Percentiles rank a stretch among this genome's conserved stretches.
These are phyloP conservation scores for Moelleriella libera DNA, from an alignment of 2,329 filamentous ascomycete genomes.

Conservation along the genomic window DNA sequence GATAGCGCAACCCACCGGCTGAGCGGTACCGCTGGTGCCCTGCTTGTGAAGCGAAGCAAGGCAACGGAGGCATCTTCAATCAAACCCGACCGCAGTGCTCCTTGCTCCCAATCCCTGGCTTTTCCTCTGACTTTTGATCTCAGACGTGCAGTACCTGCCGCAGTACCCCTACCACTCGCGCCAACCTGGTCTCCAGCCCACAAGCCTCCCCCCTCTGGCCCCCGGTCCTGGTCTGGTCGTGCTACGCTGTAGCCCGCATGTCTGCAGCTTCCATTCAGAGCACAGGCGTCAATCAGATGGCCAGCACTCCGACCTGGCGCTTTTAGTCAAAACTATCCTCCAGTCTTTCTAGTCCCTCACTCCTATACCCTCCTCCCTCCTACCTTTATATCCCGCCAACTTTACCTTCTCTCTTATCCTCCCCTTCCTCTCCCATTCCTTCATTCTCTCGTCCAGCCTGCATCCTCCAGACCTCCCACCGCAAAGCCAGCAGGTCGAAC, in stretches of 20 bases:
- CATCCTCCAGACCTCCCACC: slow-evolving; percentile 28
- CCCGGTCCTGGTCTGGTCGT: not conserved
- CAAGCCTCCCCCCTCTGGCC: not conserved
- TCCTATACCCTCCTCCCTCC: slow-evolving; percentile 34
- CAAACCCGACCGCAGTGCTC: not conserved
- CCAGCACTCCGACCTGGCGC: slow-evolving; percentile 5
- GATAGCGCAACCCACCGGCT: not conserved
- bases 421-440: slow-evolving; percentile 30
- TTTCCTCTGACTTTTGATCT: not conserved
- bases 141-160: no score
- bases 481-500: slow-evolving; percentile 18
- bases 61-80: not conserved
- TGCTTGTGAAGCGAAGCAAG: not conserved
- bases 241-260: slow-evolving; percentile 1
- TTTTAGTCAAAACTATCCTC: slow-evolving; percentile 18
- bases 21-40: not conserved
- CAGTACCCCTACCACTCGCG: not conserved
- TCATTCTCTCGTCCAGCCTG: slow-evolving; percentile 38
- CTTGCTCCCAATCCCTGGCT: not conserved
- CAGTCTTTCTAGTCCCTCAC: slow-evolving; percentile 40
- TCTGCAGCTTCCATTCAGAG: slow-evolving; percentile 1
- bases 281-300: slow-evolving; percentile 1
- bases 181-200: not conserved
- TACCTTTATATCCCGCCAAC: slow-evolving; percentile 20
- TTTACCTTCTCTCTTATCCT: slow-evolving; percentile 23